These are phyloP conservation scores for Rhizopus arrhizus DNA, from an alignment of 371 early-diverging fungal species.

Conservation along the genomic window DNA sequence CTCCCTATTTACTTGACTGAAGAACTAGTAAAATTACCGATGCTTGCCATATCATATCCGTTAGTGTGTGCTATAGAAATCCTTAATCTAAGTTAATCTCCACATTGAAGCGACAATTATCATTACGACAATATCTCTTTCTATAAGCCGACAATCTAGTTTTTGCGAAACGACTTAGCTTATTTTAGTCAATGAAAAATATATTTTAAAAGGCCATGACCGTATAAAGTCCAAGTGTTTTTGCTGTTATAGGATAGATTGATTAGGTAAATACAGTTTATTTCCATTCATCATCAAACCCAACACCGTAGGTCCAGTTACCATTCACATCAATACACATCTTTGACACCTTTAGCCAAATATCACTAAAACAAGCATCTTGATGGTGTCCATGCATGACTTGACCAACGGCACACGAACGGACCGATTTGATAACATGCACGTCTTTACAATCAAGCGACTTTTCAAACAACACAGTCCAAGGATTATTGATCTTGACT, in stretches of 20 bases:
- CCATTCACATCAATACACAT: conserved; percentile 39
- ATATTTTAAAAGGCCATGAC: too few relatives aligned
- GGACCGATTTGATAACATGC: conserved; percentile 58
- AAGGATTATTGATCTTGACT: conserved; percentile 36
- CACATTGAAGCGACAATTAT: too few relatives aligned
- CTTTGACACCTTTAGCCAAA: conserved; percentile 45
- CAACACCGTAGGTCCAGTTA: conserved; percentile 46
- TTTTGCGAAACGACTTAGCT: too few relatives aligned
- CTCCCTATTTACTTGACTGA: too few relatives aligned
- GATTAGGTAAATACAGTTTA: background rate
- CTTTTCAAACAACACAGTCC: conserved; percentile 49
- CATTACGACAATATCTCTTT: too few relatives aligned
- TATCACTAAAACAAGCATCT: conserved; percentile 6
- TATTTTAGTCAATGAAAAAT: too few relatives aligned
- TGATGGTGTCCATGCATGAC: conserved; percentile 38
- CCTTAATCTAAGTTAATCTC: too few relatives aligned
- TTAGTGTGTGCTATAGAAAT: too few relatives aligned
- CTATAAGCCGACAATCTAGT: too few relatives aligned
- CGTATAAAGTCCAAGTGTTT: background rate
- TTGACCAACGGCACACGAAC: conserved; percentile 50
- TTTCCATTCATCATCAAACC: conserved; percentile 42
- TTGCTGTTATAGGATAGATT: background rate
- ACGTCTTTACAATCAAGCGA: conserved; percentile 52
- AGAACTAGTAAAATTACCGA: too few relatives aligned
- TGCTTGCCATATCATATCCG: too few relatives aligned